phyloP scores from a whole-genome alignment of 2,329 filamentous ascomycete genomes.

The Pseudogymnoascus sp. region DNA sequence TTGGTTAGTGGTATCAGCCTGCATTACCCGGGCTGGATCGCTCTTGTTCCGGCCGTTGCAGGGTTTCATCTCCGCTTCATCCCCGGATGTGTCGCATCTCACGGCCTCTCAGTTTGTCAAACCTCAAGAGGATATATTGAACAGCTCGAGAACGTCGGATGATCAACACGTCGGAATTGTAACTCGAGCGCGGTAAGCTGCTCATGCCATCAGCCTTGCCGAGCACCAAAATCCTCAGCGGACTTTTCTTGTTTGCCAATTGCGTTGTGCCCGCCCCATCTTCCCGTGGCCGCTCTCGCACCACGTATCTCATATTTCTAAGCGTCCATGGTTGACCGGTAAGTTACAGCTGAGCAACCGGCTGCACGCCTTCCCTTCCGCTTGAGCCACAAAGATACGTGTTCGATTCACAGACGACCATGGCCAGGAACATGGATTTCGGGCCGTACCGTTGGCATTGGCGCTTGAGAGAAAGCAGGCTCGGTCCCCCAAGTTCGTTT shows the following conservation, averaged over 20 bases:
- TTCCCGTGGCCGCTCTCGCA: not conserved
- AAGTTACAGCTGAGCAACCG: not conserved
- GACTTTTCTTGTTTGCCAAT: not conserved
- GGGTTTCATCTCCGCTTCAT: not conserved
- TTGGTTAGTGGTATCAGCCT: not conserved
- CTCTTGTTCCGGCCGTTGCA: not conserved
- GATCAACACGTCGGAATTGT: not conserved
- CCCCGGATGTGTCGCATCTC: not conserved
- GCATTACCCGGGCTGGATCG: not conserved
- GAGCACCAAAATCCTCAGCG: not conserved
- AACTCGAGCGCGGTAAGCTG: not conserved
- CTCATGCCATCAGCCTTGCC: not conserved
- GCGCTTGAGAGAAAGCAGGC: not conserved
- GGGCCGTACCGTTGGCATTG: not conserved
- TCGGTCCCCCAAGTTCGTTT: not conserved
- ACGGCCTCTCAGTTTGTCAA: not conserved
- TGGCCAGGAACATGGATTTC: not conserved
- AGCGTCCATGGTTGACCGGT: not conserved
- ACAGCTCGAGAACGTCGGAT: not conserved
- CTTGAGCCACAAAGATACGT: not conserved
- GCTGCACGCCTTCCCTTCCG: not conserved
- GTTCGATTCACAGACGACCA: not conserved
- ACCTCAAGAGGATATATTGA: not conserved
- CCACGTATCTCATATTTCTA: not conserved
- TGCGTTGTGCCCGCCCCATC: not conserved